These are phyloP conservation scores for Ceratobasidium sp. DNA, from an alignment of 1,284 basidiomycete genomes.

Conservation along the genomic window DNA sequence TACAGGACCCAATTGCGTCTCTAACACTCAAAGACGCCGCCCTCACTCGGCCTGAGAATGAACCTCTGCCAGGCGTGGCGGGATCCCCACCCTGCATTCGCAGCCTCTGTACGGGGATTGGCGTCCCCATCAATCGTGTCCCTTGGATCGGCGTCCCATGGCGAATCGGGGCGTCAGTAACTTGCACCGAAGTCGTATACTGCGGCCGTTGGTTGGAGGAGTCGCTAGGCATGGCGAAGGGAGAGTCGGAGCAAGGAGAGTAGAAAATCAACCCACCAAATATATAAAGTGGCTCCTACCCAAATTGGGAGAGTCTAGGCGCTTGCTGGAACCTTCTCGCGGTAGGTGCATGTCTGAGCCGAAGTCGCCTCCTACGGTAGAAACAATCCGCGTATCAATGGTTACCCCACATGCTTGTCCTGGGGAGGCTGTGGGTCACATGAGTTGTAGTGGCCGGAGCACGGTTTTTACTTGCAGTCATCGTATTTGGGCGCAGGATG, in stretches of 20 bases:
- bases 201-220: constrained; percentile 1
- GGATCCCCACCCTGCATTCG: constrained; percentile 1
- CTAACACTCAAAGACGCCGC: constrained; percentile 24
- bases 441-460: neutral
- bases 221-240: neutral
- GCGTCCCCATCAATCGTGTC: neutral
- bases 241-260: constrained; percentile 4
- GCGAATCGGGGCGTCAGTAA: constrained; percentile 8
- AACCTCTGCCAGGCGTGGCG: constrained; percentile 5
- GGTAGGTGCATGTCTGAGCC: constrained; percentile 33
- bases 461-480: too few relatives aligned
- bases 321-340: constrained; percentile 17
- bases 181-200: constrained; percentile 11
- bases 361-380: constrained; percentile 25
- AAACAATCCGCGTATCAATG: constrained; percentile 22
- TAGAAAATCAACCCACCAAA: constrained; percentile 8
- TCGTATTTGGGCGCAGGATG: too few relatives aligned
- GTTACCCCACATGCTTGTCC: constrained; percentile 12
- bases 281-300: constrained; percentile 2
- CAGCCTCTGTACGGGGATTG: constrained; percentile 13
- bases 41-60: constrained; percentile 30
- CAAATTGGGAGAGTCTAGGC: neutral
- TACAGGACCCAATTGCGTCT: constrained; percentile 25
- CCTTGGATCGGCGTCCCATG: constrained; percentile 20
- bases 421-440: constrained; percentile 1